Evolutionary conservation across 139 green algal genomes (phyloP).

Genomic region (Parachlorella kessleri): DNA sequence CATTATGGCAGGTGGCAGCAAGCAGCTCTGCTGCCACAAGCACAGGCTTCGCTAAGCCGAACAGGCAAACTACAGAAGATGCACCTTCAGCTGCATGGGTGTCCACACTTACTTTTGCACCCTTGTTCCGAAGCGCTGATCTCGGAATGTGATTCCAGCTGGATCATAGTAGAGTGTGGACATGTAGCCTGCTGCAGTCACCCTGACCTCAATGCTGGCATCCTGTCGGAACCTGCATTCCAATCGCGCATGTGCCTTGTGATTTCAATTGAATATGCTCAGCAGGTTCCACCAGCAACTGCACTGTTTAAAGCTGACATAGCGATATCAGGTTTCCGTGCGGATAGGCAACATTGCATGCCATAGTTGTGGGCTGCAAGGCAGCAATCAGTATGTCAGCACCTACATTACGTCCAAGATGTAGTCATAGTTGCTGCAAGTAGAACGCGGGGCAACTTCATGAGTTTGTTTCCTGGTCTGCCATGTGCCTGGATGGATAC

Average conservation of each 20-base stretch:
- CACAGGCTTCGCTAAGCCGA: not conserved
- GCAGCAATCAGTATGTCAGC: not conserved
- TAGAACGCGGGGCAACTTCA: too few relatives aligned
- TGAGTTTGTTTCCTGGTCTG: too few relatives aligned
- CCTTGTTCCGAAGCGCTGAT: constrained; percentile 31
- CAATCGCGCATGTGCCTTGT: too few relatives aligned
- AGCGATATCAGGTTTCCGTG: too few relatives aligned
- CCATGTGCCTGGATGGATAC: too few relatives aligned
- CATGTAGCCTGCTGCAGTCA: constrained; percentile 41
- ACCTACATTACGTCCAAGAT: not conserved
- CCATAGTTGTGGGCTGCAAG: too few relatives aligned
- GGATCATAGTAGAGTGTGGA: constrained; percentile 19
- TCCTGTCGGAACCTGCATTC: constrained; percentile 36
- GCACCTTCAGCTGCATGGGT: not conserved
- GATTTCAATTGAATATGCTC: too few relatives aligned
- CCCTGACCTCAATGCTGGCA: constrained; percentile 29
- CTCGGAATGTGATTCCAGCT: constrained; percentile 11
- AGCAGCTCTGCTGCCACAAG: not conserved
- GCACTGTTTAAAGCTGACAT: too few relatives aligned
- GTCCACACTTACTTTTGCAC: constrained; percentile 10
- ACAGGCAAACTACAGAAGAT: not conserved
- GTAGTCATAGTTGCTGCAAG: constrained; percentile 4
- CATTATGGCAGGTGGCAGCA: not conserved
- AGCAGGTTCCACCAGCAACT: too few relatives aligned
- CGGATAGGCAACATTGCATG: too few relatives aligned